Percentiles rank a stretch among this genome's conserved stretches.
Evolutionary conservation across 768 basidiomycete species (phyloP).

Genomic region (Boletus pseudopeckii): DNA sequence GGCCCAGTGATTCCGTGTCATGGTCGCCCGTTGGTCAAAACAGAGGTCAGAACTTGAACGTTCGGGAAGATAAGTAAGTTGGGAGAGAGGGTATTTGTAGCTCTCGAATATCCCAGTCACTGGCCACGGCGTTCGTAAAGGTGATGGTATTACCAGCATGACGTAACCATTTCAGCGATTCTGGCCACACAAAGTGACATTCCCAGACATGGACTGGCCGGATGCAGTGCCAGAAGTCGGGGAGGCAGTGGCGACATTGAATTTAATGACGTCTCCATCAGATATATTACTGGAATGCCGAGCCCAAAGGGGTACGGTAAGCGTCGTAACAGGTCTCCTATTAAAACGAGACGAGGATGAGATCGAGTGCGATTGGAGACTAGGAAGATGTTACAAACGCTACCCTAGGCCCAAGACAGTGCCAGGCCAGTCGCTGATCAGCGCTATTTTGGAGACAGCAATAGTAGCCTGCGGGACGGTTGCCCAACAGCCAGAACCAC

Average conservation of each 20-base stretch:
- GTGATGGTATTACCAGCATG: too few species aligned
- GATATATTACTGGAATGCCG: background rate
- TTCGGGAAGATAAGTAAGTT: background rate
- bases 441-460: background rate
- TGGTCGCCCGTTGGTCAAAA: background rate
- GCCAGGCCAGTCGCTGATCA: slow-evolving; percentile 7
- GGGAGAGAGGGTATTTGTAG: too few species aligned
- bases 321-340: slow-evolving; percentile 9
- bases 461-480: background rate
- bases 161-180: background rate
- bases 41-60: slow-evolving; percentile 1
- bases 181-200: background rate
- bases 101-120: background rate
- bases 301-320: slow-evolving; percentile 4
- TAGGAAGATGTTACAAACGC: background rate
- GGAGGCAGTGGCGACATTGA: background rate
- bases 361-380: background rate
- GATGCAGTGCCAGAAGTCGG: background rate
- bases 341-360: background rate
- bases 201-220: background rate
- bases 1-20: too few species aligned
- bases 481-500: too few species aligned
- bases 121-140: background rate
- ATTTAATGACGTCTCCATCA: slow-evolving; percentile 7
- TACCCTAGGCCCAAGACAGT: too few species aligned